These are phyloP conservation scores for Talaromyces liani DNA, from an alignment of 495 filamentous ascomycete species.

Conservation along the genomic window DNA sequence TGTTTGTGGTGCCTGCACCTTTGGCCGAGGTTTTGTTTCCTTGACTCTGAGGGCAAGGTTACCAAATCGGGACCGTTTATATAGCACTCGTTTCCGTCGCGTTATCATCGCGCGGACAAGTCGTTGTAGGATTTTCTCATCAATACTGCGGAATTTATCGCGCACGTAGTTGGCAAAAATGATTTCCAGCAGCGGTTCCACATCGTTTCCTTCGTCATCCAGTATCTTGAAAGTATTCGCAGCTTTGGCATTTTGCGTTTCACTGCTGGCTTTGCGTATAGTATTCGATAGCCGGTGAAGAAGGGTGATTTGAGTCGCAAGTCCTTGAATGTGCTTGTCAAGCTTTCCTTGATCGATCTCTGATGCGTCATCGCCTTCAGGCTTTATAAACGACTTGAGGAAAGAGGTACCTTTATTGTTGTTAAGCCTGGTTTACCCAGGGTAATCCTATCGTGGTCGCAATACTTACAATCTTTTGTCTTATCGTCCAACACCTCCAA, in stretches of 20 bases:
- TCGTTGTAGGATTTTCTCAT: neutral
- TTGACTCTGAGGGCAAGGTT: neutral
- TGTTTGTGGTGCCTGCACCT: neutral
- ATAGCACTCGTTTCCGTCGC: slow-evolving; percentile 7
- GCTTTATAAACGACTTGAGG: neutral
- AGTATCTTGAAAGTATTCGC: slow-evolving; percentile 4
- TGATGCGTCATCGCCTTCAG: neutral
- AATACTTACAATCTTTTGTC: neutral
- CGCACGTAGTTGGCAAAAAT: slow-evolving; percentile 5
- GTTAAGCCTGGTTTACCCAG: neutral
- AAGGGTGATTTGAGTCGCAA: neutral
- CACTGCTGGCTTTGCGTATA: slow-evolving; percentile 8
- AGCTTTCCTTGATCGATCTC: neutral
- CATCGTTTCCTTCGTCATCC: slow-evolving; percentile 8
- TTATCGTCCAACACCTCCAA: neutral
- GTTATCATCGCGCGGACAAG: slow-evolving; percentile 5
- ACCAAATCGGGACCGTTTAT: slow-evolving; percentile 2
- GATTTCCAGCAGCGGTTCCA: neutral
- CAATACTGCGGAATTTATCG: slow-evolving; percentile 1
- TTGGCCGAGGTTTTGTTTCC: neutral
- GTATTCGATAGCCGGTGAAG: slow-evolving; percentile 9
- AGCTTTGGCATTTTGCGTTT: slow-evolving; percentile 6
- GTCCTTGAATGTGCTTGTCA: neutral
- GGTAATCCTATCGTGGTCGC: neutral
- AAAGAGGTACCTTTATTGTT: neutral